Base-by-base conservation (phyloP, 306 rosid species). In the Glycine latifolia region DNA sequence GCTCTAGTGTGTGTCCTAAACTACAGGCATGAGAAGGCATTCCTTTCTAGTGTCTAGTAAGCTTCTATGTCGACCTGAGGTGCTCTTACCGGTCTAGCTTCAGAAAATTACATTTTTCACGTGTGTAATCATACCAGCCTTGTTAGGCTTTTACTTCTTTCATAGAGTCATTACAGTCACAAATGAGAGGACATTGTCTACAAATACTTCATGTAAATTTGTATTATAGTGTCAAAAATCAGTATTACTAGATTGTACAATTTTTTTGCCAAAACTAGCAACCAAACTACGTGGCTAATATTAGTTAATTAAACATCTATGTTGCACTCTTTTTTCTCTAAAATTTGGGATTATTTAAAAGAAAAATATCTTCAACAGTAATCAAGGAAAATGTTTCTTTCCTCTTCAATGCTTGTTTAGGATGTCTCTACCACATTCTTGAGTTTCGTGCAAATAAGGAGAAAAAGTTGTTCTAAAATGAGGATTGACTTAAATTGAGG, bases 1-100 rank as follows among this genome's bases (percentile, higher is more conserved):
- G 69, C 69, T 67, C 93, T 11, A 52, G 73, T 60, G 77, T 86
- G 52, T 93, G 99, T 82, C 96, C 86, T 14, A 93, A 95, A 84
- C 79, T 95, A 79, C 89, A 86, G 86, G 82, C 82, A 76, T 95
- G 90, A 93, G 70, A 71, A 83, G 80, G 67, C 59, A 50, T 26
- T 71, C 39, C 63, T 71, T 58, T 53, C 9, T 26, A 26, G 35
- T 26, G 31, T 26, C 31, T 26, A 26, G 8, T 61, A 11, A 33
- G 67, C 43, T 61, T 26, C 49, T 8, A 68, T 73, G 10, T 26
- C 3, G 37, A 60, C 41, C 39, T 26, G 37, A 31, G 41, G 71
- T 44, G 56, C 54, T 62, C 48, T 65, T 41, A 54, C 17, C 7
- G 7, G 17, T 75, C 60, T 26, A 59, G 50, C 31, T 11, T 9